phyloP scores from a whole-genome alignment of 2,329 filamentous ascomycete species.

The Xylaria hypoxylon region DNA sequence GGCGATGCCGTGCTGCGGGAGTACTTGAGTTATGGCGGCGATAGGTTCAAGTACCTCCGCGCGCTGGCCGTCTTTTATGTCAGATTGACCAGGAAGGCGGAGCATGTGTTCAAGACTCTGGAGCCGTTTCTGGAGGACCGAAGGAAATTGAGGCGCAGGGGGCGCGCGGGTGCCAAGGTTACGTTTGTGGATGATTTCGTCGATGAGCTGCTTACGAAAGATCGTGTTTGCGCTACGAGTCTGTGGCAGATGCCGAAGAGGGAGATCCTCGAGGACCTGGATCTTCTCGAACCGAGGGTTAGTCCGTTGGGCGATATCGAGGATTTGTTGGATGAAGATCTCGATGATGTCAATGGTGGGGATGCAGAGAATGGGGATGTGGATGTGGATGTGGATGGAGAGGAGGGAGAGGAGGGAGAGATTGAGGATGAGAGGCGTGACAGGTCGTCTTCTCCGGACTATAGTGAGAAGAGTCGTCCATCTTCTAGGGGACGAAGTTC shows the following conservation, averaged over 20 bases:
- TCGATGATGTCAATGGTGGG: slow-evolving; percentile 53
- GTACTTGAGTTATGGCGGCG: slow-evolving; percentile 81
- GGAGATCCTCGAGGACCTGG: slow-evolving; percentile 87
- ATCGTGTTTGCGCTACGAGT: slow-evolving; percentile 90
- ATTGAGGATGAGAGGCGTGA: slow-evolving; percentile 19
- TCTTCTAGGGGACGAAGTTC: slow-evolving; percentile 44
- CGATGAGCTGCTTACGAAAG: slow-evolving; percentile 89
- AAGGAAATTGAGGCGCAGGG: slow-evolving; percentile 83
- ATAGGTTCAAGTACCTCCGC: slow-evolving; percentile 86
- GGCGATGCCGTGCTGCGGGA: slow-evolving; percentile 81
- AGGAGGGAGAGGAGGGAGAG: slow-evolving; percentile 36
- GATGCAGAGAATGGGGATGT: slow-evolving; percentile 35
- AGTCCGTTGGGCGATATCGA: slow-evolving; percentile 87
- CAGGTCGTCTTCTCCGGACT: slow-evolving; percentile 25
- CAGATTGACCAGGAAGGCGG: slow-evolving; percentile 84
- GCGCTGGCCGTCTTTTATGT: slow-evolving; percentile 93
- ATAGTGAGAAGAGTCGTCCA: slow-evolving; percentile 37
- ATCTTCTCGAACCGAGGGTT: slow-evolving; percentile 84
- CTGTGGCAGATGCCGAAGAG: slow-evolving; percentile 90
- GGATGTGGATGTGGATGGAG: slow-evolving; percentile 25
- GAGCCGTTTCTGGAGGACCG: slow-evolving; percentile 87
- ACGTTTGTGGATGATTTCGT: slow-evolving; percentile 93
- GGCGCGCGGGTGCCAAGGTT: slow-evolving; percentile 77
- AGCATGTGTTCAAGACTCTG: slow-evolving; percentile 81
- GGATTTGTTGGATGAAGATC: slow-evolving; percentile 72